A percentile compares a stretch with the other conserved stretches of the same genome.
phyloP scores from a whole-genome alignment of 805 yeast genomes.

The Nakazawaea holstii region DNA sequence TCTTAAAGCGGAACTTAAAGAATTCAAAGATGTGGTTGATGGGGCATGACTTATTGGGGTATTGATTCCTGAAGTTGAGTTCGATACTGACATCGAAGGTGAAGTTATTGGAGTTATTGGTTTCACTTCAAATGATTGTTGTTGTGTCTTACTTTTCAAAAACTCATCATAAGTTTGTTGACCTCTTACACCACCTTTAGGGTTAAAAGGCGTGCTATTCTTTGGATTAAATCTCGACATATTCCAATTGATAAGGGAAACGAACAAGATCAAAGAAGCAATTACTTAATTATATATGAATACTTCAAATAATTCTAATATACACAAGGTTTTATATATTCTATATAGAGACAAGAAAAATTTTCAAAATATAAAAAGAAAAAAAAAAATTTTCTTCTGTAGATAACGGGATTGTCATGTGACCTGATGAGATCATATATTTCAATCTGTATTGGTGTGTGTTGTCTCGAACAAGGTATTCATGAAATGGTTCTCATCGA shows the following conservation, averaged over 20 bases:
- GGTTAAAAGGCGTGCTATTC: conserved; percentile 23
- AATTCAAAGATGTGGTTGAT: conserved; percentile 68
- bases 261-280: not conserved
- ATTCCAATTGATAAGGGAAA: conserved; percentile 18
- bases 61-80: conserved; percentile 23
- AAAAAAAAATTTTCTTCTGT: conserved; percentile 5
- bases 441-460: not conserved
- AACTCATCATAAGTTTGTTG: conserved; percentile 44
- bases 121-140: conserved; percentile 16
- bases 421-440: not conserved
- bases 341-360: conserved; percentile 15
- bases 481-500: conserved; percentile 1
- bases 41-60: conserved; percentile 27
- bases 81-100: conserved; percentile 21
- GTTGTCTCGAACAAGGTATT: conserved; percentile 8
- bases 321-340: not conserved
- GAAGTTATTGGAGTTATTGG: conserved; percentile 11
- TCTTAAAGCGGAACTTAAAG: conserved; percentile 60
- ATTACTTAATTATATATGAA: conserved; percentile 13
- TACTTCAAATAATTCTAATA: conserved; percentile 17
- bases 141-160: conserved; percentile 37
- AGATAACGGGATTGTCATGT: conserved; percentile 1
- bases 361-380: conserved; percentile 16
- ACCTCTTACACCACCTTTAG: conserved; percentile 16
- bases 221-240: conserved; percentile 18